Base-by-base conservation (phyloP, 352 stramenopile species). In the Globisporangium emineosum region DNA sequence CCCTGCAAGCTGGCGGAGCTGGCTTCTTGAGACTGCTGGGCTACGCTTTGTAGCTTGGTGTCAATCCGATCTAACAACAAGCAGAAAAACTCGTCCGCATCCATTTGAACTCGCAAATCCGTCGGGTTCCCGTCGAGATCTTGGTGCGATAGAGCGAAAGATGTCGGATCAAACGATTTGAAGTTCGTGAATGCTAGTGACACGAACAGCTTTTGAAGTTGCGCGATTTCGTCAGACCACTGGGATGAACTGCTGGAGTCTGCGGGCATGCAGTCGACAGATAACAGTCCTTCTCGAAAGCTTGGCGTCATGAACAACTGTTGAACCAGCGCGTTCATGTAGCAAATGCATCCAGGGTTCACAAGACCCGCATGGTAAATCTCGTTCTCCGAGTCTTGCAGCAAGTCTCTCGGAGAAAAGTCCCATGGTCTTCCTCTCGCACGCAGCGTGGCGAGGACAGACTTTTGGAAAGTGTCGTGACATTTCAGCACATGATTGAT, bases 251-350 rank as follows among this genome's bases (percentile, higher is more conserved):
- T 53, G 19, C n/a, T 57, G 17, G 19, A 43, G 3, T 42, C 17
- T 19, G 59, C 40, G 8, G 65, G 27, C 0, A 50, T 54, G 29
- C 66, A 75, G 37, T 89, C 67, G 9, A 86, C 47, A 2, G 61
- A 60, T 2, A 94, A 53, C 1, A 94, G 43, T 2, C 76, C 77
- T 6, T 72, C 50, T 23, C 78, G 75, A 60, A 97, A 96, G 1
- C 40, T 57, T 0, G 83, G 79, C 52, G 83, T 77, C 70, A 90
- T 86, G 54, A 93, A 99, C 43, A 99, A 78, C 65, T 99, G 96
- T 68, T 99, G 98, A 3, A 99, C 71, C 0, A 99, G 78, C 0
- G 95, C 97, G 75, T 99, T 99, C 96, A 99, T 99, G 83, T 99
- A 99, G 80, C 98, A 99, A 10, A 98, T 99, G 64, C 96, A 99